Percentiles rank a stretch among this genome's conserved stretches.
phyloP scores from a whole-genome alignment of 2,329 filamentous ascomycete species.

The Trichoderma atrobrunneum region DNA sequence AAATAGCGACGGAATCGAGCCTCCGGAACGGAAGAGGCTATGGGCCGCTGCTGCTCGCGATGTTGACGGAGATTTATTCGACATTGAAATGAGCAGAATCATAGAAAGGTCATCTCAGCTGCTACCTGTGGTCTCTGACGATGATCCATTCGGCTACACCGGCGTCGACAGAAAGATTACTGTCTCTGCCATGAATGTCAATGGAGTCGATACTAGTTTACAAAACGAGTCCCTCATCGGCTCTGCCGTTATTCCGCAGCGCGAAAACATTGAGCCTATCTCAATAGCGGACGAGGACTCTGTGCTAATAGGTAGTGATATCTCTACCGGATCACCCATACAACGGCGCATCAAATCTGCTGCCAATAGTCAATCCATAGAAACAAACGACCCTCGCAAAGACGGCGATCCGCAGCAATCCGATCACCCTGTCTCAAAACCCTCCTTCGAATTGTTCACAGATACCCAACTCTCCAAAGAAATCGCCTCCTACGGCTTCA shows the following conservation, averaged over 20 bases:
- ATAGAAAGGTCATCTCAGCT: constrained; percentile 40
- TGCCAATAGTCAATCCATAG: background rate
- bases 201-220: background rate
- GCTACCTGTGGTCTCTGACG: constrained; percentile 24
- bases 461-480: constrained; percentile 61
- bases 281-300: constrained; percentile 18
- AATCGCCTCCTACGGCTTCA: constrained; percentile 67
- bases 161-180: background rate
- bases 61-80: constrained; percentile 60
- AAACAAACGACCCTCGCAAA: background rate
- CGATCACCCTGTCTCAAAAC: constrained; percentile 31
- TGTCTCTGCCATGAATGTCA: background rate
- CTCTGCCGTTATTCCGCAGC: constrained; percentile 26
- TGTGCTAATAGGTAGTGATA: constrained; percentile 25
- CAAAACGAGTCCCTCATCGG: constrained; percentile 25
- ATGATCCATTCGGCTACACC: constrained; percentile 41
- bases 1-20: constrained; percentile 40
- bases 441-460: constrained; percentile 60
- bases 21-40: constrained; percentile 43
- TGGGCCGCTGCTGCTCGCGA: constrained; percentile 73
- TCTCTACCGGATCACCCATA: constrained; percentile 21
- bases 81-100: constrained; percentile 61
- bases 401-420: background rate
- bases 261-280: constrained; percentile 3
- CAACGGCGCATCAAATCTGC: background rate